Percentiles rank a stretch among this genome's conserved stretches.
Conservation (phyloP, 2,329 filamentous ascomycete species). For the Fusarium sp. region DNA sequence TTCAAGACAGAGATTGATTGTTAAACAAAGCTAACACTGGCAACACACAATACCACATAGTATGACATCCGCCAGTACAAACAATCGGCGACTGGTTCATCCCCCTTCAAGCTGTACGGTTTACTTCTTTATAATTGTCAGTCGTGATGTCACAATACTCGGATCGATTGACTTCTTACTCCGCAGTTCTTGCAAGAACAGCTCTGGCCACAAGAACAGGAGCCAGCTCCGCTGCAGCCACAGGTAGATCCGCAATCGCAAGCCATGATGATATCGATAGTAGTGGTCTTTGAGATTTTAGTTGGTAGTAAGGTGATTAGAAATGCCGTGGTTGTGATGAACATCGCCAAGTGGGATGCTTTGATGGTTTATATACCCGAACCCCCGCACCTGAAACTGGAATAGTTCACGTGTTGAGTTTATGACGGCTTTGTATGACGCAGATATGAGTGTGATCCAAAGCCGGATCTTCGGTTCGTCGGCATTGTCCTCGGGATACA, state of each 20-base stretch:
- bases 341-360: neutral
- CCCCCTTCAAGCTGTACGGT: neutral
- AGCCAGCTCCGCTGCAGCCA: slow-evolving; percentile 1
- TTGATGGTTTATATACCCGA: slow-evolving; percentile 11
- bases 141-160: too few relatives aligned
- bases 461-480: too few relatives aligned
- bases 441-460: too few relatives aligned
- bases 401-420: neutral
- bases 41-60: accelerated
- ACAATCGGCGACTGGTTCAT: too few relatives aligned
- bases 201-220: slow-evolving; percentile 17
- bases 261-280: neutral
- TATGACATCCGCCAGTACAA: neutral
- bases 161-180: slow-evolving; percentile 1
- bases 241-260: slow-evolving; percentile 29
- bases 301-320: neutral
- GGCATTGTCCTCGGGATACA: too few relatives aligned
- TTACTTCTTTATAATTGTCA: too few relatives aligned
- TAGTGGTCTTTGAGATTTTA: neutral
- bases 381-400: slow-evolving; percentile 9
- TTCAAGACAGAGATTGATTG: neutral
- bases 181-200: slow-evolving; percentile 30
- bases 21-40: neutral
- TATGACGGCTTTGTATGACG: neutral
- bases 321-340: neutral